Percentiles rank a stretch among this genome's conserved stretches.
Conservation (phyloP, 768 basidiomycete genomes). For the Mycena polygramma region DNA sequence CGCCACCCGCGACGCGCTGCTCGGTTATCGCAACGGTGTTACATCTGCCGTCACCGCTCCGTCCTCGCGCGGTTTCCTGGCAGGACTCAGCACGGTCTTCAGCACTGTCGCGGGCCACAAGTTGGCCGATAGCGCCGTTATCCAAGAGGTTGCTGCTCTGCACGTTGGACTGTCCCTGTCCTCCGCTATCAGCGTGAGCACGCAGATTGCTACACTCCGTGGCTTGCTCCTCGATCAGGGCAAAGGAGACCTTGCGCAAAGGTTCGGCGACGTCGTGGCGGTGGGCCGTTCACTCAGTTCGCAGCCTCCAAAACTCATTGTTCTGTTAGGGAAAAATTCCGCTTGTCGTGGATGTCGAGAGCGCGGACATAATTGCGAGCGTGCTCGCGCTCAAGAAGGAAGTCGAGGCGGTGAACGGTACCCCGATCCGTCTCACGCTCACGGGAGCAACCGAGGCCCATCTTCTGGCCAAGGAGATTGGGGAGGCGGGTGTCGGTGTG, state of each 20-base stretch:
- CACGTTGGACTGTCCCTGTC: constrained; percentile 64
- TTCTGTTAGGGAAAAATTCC: constrained; percentile 65
- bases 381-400: constrained; percentile 77
- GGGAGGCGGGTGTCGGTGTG: constrained; percentile 61
- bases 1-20: constrained; percentile 36
- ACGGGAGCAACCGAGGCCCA: constrained; percentile 77
- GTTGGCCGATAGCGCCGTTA: constrained; percentile 71
- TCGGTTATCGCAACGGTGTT: constrained; percentile 79
- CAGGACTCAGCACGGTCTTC: constrained; percentile 76
- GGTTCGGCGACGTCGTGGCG: constrained; percentile 29
- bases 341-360: constrained; percentile 76
- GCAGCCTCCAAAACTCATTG: constrained; percentile 9
- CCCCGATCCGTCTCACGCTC: constrained; percentile 68
- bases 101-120: constrained; percentile 70
- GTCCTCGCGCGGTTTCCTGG: constrained; percentile 62
- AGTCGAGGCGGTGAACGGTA: constrained; percentile 61
- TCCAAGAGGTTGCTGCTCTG: constrained; percentile 74
- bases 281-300: constrained; percentile 40
- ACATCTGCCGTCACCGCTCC: constrained; percentile 80
- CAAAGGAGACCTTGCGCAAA: constrained; percentile 53
- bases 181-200: constrained; percentile 67
- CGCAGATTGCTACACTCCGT: constrained; percentile 71
- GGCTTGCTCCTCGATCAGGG: constrained; percentile 53
- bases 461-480: constrained; percentile 79
- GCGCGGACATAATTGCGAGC: constrained; percentile 82